phyloP scores from a whole-genome alignment of 1,139 yeast genomes.

The Kurtzmaniella quercitrusa region DNA sequence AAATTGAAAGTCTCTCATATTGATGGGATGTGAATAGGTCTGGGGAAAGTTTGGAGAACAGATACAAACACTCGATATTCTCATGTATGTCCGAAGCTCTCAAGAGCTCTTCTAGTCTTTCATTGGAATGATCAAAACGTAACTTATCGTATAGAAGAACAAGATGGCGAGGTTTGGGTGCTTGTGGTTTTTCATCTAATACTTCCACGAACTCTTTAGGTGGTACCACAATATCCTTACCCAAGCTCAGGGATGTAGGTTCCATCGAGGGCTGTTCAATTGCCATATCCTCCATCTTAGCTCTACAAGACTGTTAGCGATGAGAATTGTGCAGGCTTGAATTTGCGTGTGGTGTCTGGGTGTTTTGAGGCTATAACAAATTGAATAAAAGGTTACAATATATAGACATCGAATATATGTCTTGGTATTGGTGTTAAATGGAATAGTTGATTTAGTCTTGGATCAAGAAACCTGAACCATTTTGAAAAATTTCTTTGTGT shows the following conservation, averaged over 20 bases:
- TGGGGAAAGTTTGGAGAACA: background rate
- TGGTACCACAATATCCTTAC: background rate
- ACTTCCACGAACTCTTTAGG: background rate
- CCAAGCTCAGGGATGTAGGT: background rate
- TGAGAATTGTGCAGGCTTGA: constrained; percentile 1
- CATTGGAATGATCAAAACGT: constrained; percentile 25
- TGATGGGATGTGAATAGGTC: background rate
- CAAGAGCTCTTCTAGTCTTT: constrained; percentile 20
- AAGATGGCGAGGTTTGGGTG: constrained; percentile 12
- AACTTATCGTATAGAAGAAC: constrained; percentile 32
- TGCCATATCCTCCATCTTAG: background rate
- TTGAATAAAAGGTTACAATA: too few relatives aligned
- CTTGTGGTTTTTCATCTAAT: background rate
- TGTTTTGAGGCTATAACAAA: background rate
- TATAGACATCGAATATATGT: too few relatives aligned
- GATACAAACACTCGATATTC: background rate
- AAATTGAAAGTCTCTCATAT: constrained; percentile 16
- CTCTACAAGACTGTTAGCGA: background rate
- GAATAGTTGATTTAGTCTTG: too few relatives aligned
- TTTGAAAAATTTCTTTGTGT: too few relatives aligned
- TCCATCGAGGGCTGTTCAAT: background rate
- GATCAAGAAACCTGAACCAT: too few relatives aligned
- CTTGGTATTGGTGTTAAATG: too few relatives aligned
- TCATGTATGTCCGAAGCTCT: background rate
- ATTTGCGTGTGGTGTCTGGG: constrained; percentile 3